Conservation (phyloP, 179 eudicot genomes). For the Nepenthes alata region DNA sequence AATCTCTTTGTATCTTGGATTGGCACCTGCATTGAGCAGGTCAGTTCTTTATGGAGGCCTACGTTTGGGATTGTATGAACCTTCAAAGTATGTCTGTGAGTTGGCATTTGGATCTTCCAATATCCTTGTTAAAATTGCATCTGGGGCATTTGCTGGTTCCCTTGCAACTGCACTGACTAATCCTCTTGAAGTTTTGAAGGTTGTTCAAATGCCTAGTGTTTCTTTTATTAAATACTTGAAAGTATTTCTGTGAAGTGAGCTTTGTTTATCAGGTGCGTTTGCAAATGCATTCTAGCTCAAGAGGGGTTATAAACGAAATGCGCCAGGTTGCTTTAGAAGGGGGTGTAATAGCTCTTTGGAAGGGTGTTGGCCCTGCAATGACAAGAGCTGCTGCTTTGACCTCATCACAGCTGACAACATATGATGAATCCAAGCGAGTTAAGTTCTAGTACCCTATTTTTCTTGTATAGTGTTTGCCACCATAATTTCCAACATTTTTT, state of each 20-base stretch:
- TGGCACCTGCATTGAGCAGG: slow-evolving; percentile 81
- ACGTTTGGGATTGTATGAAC: slow-evolving; percentile 94
- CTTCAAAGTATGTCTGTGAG: slow-evolving; percentile 75
- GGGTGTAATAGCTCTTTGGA: slow-evolving; percentile 82
- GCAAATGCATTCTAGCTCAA: slow-evolving; percentile 53
- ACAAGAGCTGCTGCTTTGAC: slow-evolving; percentile 80
- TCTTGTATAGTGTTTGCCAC: slow-evolving; percentile 4
- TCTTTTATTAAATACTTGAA: background rate
- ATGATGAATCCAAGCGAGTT: slow-evolving; percentile 91
- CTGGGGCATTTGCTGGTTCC: slow-evolving; percentile 93
- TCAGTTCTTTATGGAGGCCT: slow-evolving; percentile 96
- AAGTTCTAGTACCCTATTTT: slow-evolving; percentile 19
- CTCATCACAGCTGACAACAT: slow-evolving; percentile 84
- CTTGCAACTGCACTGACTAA: slow-evolving; percentile 86
- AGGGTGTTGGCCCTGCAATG: slow-evolving; percentile 93
- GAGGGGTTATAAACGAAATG: slow-evolving; percentile 49
- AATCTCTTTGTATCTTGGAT: slow-evolving; percentile 61
- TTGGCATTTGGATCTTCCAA: slow-evolving; percentile 85
- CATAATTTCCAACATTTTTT: too few relatives aligned
- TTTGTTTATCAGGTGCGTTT: slow-evolving; percentile 47
- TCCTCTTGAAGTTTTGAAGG: slow-evolving; percentile 87
- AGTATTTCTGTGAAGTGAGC: background rate
- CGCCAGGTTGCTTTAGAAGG: slow-evolving; percentile 54
- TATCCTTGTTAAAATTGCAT: slow-evolving; percentile 75
- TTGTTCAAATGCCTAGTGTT: slow-evolving; percentile 9